Evolutionary conservation across 2,329 filamentous ascomycete genomes (phyloP).

Genomic region (Cercospora sesami): DNA sequence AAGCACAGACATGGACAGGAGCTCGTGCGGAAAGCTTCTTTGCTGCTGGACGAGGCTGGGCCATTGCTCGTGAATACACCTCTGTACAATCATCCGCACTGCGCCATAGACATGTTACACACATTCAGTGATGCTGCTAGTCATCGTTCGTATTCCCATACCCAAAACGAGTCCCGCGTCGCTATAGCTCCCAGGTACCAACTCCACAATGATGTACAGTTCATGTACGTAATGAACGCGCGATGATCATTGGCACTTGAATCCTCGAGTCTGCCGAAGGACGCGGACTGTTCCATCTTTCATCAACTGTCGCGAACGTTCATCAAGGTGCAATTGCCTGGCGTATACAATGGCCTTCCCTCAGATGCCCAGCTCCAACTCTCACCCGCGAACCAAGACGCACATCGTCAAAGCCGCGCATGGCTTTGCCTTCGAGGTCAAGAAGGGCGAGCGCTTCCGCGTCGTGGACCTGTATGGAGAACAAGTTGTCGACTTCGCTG

Average conservation of each 20-base stretch:
- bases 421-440: slow-evolving; percentile 40
- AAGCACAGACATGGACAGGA: not conserved
- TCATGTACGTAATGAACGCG: not conserved
- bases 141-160: not conserved
- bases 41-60: not conserved
- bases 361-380: not conserved
- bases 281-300: not conserved
- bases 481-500: slow-evolving; percentile 46
- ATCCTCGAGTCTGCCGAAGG: not conserved
- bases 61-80: not conserved
- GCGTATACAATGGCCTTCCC: not conserved
- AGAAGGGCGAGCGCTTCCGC: slow-evolving; percentile 41
- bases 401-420: slow-evolving; percentile 35
- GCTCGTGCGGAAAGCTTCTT: not conserved
- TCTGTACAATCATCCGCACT: not conserved
- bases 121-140: not conserved
- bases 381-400: slow-evolving; percentile 19
- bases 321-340: not conserved
- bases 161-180: not conserved
- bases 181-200: not conserved
- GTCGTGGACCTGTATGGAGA: slow-evolving; percentile 44
- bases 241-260: not conserved
- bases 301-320: not conserved
- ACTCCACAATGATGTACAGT: not conserved
- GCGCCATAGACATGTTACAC: not conserved